Evolutionary conservation across 495 filamentous ascomycete species (phyloP).

Genomic region (Annulohypoxylon moriforme): DNA sequence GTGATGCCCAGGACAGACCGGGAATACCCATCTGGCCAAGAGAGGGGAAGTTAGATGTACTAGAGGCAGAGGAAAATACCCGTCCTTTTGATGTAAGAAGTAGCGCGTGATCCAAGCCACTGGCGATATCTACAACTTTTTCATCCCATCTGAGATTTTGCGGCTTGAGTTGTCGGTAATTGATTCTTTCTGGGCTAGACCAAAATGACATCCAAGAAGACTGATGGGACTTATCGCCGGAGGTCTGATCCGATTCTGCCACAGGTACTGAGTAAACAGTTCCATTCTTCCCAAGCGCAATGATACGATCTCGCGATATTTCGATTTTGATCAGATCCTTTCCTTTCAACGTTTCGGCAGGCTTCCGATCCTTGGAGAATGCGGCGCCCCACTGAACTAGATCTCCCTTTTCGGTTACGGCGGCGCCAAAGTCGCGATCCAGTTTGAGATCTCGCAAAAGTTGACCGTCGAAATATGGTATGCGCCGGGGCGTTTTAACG

Average conservation of each 20-base stretch:
- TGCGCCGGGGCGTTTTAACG: conserved; percentile 82
- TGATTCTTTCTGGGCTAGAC: conserved; percentile 64
- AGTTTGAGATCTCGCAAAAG: conserved; percentile 90
- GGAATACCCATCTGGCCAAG: conserved; percentile 89
- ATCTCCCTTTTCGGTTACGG: conserved; percentile 88
- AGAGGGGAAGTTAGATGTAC: conserved; percentile 79
- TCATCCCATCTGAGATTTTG: conserved; percentile 75
- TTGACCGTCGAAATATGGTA: conserved; percentile 86
- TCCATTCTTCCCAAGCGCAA: conserved; percentile 82
- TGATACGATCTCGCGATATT: conserved; percentile 82
- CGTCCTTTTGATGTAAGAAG: conserved; percentile 87
- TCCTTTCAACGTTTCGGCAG: conserved; percentile 78
- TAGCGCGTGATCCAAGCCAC: conserved; percentile 85
- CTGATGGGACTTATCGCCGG: conserved; percentile 64
- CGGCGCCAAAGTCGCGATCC: conserved; percentile 83
- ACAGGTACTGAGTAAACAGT: conserved; percentile 87
- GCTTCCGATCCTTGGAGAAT: conserved; percentile 67
- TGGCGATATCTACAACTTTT: conserved; percentile 75
- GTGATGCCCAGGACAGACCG: conserved; percentile 80
- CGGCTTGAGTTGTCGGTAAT: conserved; percentile 78
- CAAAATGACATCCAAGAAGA: conserved; percentile 83
- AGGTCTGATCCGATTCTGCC: conserved; percentile 73
- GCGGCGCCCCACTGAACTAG: conserved; percentile 90
- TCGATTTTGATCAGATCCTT: conserved; percentile 79
- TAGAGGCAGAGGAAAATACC: conserved; percentile 84